Evolutionary conservation across 495 filamentous ascomycete genomes (phyloP), one percentile per base, ranked within the genome.

Genomic region (Pyrenula massariospora): DNA sequence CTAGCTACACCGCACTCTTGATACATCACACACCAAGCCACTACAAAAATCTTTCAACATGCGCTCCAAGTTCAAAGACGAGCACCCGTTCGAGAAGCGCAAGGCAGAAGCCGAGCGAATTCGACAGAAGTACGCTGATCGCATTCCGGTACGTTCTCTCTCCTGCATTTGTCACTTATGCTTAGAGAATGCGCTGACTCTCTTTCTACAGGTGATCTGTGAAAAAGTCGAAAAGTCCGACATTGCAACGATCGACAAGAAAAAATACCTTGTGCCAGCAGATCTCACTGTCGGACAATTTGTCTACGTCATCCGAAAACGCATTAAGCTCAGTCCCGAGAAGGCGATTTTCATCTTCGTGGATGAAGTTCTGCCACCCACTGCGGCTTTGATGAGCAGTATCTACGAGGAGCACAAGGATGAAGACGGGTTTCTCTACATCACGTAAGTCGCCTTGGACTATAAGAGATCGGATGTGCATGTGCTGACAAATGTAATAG

Each of bases 331-430:
- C 54, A 96, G 91, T 11, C 93, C 93, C 8, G 93, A 99, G 79
- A 99, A 99, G 80, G 93, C 93, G 62, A 99, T 99, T 79, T 99
- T 99, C 81, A 99, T 99, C 81, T 99, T 97, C 76, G 93, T 99
- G 61, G 93, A 97, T 68, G 93, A 96, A 79, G 92, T 97, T 36
- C 82, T 99, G 24, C 93, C 93, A 36, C 93, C 93, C 0, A 97
- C 93, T 2, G 93, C 93, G 50, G 93, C 93, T 51, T 84, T 99
- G 50, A 99, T 99, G 93, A 95, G 89, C 81, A 90, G 85, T 69
- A 99, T 99, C 73, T 99, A 97, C 70, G 93, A 99, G 72, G 93
- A 98, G 72, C 92, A 96, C 83, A 96, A 96, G 74, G 77, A 80
- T 64, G 77, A 80, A 62, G 77, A 80, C 67, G 77, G 77, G 3